A percentile compares a stretch with the other conserved stretches of the same genome.
These are phyloP conservation scores for Syzygium jambos DNA, from an alignment of 345 rosid genomes.

Conservation along the genomic window DNA sequence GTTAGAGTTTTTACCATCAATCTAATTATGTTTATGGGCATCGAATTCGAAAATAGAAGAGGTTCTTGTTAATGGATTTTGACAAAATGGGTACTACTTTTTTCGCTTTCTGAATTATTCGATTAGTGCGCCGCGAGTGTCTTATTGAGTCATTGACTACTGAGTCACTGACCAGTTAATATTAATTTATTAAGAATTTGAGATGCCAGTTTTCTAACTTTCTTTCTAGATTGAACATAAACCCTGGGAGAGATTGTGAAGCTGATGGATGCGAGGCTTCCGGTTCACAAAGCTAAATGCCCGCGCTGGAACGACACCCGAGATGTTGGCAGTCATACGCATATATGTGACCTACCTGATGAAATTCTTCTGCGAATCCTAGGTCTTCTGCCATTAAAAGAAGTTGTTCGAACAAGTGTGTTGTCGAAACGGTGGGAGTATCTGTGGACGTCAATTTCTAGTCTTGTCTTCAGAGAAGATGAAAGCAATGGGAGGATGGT, in stretches of 20 bases:
- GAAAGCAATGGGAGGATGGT: background rate
- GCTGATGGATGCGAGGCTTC: background rate
- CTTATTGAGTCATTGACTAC: background rate
- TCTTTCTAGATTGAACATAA: background rate
- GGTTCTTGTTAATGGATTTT: background rate
- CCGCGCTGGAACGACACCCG: background rate
- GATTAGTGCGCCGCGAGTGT: background rate
- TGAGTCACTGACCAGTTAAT: background rate
- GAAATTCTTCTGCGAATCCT: conserved; percentile 5
- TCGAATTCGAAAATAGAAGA: background rate
- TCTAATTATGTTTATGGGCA: background rate
- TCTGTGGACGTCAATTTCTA: background rate
- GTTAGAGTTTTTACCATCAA: background rate
- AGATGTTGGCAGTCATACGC: background rate
- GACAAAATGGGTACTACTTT: background rate
- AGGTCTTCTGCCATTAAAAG: conserved; percentile 3
- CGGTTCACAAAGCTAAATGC: background rate
- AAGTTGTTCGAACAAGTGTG: background rate
- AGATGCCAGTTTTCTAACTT: background rate
- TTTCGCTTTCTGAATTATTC: background rate
- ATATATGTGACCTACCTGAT: conserved; percentile 1
- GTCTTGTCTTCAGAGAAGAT: background rate
- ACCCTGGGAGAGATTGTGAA: background rate
- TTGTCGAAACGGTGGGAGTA: background rate
- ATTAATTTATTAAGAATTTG: background rate